Base-by-base conservation (phyloP, 805 yeast species). In the Suhomyces emberorum region DNA sequence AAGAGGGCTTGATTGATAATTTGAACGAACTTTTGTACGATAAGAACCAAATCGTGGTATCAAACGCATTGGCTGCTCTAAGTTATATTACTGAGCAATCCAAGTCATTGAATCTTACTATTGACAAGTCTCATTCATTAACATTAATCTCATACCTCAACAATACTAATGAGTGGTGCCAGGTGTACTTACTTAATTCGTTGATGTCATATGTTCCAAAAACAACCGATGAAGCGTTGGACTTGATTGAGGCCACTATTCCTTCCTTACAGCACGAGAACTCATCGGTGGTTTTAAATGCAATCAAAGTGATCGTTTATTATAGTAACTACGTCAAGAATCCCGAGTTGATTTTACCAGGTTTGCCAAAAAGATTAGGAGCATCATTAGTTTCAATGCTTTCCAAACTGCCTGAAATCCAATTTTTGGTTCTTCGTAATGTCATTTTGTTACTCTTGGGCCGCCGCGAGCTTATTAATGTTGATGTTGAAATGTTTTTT, bases 251-350 rank as follows among this genome's bases (percentile, higher is more conserved):
- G 25, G 63, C 72, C 10, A 66, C 77, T 3, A 55, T 83, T 5
- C 88, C 96, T 0, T 76, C 81, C 27, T 61, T 91, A 16, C 95
- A 80, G 51, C 95, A 86, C 54, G 81, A 80, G 12, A 88, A 86
- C 57, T 69, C 95, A 0, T 74, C 93, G 0, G 93, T 89, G 8
- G 91, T 84, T 0, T 57, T 88, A 40, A 88, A 86, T 48, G 71
- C 95, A 0, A 65, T 86, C 36, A 80, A 88, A 42, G 77, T 81
- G 8, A 75, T 88, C 11, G 61, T 85, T 6, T 89, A 87, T 59
- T 61, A 81, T 30, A 64, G 83, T 29, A 86, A 89, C 55, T 91
- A 85, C 55, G 79, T 83, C 11, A 70, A 70, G 17, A 66, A 67
- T 33, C 69, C 81, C 1, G 77, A 73, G 20, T 70, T 73, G 22